Evolutionary conservation across 164 flowering plant genomes (phyloP), one percentile per base, ranked within the genome.

Genomic region (Vitis amurensis): DNA sequence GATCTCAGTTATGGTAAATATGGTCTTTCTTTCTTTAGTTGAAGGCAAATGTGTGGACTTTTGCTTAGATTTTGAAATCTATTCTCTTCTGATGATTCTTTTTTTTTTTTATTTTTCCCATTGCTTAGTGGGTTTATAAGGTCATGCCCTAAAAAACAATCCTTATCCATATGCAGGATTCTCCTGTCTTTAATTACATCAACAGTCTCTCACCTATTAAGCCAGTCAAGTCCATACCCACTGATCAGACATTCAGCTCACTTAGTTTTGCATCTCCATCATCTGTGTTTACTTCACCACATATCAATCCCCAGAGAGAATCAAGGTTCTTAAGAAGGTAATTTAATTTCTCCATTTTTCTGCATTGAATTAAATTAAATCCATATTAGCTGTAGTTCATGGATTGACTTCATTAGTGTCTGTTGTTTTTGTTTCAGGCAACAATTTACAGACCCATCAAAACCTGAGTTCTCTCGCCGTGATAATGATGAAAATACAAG

Each of bases 171-270:
- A 8, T 79, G 75, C 76, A 82, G 85, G 80, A 83, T 64, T 83
- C 86, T 12, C 83, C 80, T 6, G 77, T 80, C 8, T 83, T 78
- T 57, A 74, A 74, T 50, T 83, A 74, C 53, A 78, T 83, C 9
- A 76, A 31, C 76, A 76, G 48, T 66, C 79, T 83, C 23, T 83
- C 86, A 44, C 86, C 84, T 10, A 73, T 83, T 11, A 68, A 74
- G 44, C 64, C 68, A 12, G 80, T 74, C 10, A 74, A 76, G 66
- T 68, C 77, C 10, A 14, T 19, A 14, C 73, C 51, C 48, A 47
- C 55, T 17, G 57, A 47, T 68, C 79, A 60, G 15, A 55, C 69
- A 12, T 77, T 80, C 65, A 76, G 62, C 61, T 67, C 77, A 11
- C 75, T 74, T 0, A 66, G 49, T 63, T 69, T 74, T 67, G 19